Percentiles rank a stretch among this genome's conserved stretches.
phyloP scores from a whole-genome alignment of 2,329 filamentous ascomycete genomes.

The Tricladium varicosporioides region DNA sequence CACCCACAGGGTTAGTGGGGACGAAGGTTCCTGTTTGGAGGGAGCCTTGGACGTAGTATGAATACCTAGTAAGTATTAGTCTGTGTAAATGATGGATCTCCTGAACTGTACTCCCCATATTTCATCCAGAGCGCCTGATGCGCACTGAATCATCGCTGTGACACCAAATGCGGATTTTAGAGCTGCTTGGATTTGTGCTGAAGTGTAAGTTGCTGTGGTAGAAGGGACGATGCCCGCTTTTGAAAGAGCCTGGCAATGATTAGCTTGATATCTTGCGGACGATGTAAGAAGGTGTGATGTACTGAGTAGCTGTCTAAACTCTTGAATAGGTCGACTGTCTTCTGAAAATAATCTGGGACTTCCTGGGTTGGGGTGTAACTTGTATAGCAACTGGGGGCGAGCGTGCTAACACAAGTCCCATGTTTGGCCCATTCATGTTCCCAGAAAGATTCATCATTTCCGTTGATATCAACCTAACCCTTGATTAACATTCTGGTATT shows the following conservation, averaged over 20 bases:
- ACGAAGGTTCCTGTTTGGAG: slow-evolving; percentile 49
- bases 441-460: slow-evolving; percentile 66
- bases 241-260: slow-evolving; percentile 46
- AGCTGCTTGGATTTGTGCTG: slow-evolving; percentile 40
- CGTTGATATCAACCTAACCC: slow-evolving; percentile 67
- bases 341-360: slow-evolving; percentile 60
- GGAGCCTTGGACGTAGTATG: slow-evolving; percentile 51
- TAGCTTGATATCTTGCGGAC: slow-evolving; percentile 17
- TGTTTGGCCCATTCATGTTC: slow-evolving; percentile 76
- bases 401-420: slow-evolving; percentile 68
- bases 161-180: slow-evolving; percentile 46
- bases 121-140: slow-evolving; percentile 45
- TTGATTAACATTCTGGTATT: slow-evolving; percentile 32
- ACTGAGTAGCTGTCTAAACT: slow-evolving; percentile 62
- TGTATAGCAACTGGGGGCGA: slow-evolving; percentile 63
- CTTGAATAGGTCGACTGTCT: slow-evolving; percentile 64
- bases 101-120: slow-evolving; percentile 31
- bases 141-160: slow-evolving; percentile 44
- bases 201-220: slow-evolving; percentile 40
- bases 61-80: slow-evolving; percentile 39
- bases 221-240: slow-evolving; percentile 59
- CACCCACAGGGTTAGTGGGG: slow-evolving; percentile 32
- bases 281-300: slow-evolving; percentile 12
- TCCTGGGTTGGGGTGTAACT: slow-evolving; percentile 14
- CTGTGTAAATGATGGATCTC: too few species aligned